Evolutionary conservation across 345 rosid genomes (phyloP).

Genomic region (Eucalyptus marginata): DNA sequence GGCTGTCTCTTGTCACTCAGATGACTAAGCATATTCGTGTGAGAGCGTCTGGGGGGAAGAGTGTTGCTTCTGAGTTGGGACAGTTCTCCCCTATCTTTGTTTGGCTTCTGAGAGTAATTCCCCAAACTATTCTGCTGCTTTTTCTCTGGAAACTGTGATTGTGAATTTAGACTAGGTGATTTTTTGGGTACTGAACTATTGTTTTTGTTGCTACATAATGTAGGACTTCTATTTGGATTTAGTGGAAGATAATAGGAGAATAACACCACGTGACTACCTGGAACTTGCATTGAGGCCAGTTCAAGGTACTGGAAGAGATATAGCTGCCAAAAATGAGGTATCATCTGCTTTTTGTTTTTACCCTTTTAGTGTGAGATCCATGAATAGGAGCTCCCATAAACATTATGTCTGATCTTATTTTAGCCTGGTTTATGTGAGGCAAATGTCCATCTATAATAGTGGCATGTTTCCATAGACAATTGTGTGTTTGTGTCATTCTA

Average conservation of each 20-base stretch:
- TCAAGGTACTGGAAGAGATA: conserved; percentile 73
- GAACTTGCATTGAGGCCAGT: conserved; percentile 88
- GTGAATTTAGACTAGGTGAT: neutral
- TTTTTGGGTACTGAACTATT: neutral
- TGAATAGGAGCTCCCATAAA: neutral
- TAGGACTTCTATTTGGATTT: conserved; percentile 96
- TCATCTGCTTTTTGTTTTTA: neutral
- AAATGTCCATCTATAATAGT: neutral
- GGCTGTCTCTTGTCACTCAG: conserved; percentile 95
- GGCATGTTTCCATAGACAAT: neutral
- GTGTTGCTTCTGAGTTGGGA: conserved; percentile 76
- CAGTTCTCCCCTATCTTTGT: conserved; percentile 96
- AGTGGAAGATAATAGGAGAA: conserved; percentile 72
- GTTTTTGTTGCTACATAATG: neutral
- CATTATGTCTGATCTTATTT: neutral
- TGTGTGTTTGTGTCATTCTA: neutral
- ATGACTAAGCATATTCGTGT: conserved; percentile 98
- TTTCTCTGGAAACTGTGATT: neutral
- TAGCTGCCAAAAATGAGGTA: conserved; percentile 95
- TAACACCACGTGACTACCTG: conserved; percentile 91
- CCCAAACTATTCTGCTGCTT: neutral
- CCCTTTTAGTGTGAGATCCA: neutral
- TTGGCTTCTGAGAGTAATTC: conserved; percentile 91
- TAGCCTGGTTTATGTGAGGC: neutral
- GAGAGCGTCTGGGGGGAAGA: conserved; percentile 79